These are phyloP conservation scores for Crotalaria pallida DNA, from an alignment of 306 rosid species.

Conservation along the genomic window DNA sequence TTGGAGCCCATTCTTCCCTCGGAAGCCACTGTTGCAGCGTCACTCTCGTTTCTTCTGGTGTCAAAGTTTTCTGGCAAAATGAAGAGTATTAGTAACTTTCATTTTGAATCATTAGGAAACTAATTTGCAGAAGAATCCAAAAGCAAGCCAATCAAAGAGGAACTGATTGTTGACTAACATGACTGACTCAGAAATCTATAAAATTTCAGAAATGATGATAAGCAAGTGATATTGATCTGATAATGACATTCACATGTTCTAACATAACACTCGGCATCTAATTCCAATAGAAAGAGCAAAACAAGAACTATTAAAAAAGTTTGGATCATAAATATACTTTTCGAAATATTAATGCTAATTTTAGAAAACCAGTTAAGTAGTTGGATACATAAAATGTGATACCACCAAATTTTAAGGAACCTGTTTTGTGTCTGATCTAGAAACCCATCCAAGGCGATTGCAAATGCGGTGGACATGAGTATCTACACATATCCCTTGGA, in stretches of 20 bases:
- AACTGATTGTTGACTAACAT: neutral
- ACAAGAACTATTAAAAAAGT: neutral
- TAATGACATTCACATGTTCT: neutral
- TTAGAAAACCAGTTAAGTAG: conserved; percentile 1
- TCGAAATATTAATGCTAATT: neutral
- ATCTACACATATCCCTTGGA: conserved; percentile 94
- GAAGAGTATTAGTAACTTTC: conserved; percentile 18
- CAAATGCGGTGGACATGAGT: conserved; percentile 92
- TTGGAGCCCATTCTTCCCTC: conserved; percentile 85
- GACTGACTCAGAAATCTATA: neutral
- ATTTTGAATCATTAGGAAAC: neutral
- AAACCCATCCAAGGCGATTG: conserved; percentile 93
- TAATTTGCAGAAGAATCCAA: neutral
- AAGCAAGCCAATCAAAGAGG: neutral
- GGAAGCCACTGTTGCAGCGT: conserved; percentile 87
- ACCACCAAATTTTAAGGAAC: conserved; percentile 29
- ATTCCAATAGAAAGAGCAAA: neutral
- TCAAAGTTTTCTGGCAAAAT: conserved; percentile 60
- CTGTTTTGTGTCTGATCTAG: conserved; percentile 67
- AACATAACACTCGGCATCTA: neutral
- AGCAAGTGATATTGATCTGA: conserved; percentile 1
- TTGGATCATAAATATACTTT: neutral
- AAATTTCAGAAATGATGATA: neutral
- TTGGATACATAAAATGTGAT: neutral
- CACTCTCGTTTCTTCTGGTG: conserved; percentile 85